These are phyloP conservation scores for Ophiostoma montium DNA, from an alignment of 2,329 filamentous ascomycete species.

Conservation along the genomic window DNA sequence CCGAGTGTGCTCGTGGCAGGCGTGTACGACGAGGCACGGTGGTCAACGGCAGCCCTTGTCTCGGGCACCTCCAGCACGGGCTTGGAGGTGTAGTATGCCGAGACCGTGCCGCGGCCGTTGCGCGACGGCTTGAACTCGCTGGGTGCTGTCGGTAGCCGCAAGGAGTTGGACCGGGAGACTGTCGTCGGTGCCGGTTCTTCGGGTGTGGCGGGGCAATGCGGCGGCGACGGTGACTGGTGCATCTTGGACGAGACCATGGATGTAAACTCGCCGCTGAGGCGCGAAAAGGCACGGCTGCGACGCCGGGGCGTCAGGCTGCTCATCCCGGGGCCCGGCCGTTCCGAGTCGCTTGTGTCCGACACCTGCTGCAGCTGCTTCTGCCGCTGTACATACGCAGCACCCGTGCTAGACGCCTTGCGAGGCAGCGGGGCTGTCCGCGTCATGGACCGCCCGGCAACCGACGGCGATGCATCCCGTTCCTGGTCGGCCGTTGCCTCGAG, in stretches of 20 bases:
- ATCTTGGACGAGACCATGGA: constrained; percentile 3
- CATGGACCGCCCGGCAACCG: not conserved
- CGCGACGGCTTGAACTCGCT: not conserved
- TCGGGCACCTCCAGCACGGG: not conserved
- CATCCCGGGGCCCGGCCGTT: constrained; percentile 4
- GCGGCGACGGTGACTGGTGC: constrained; percentile 2
- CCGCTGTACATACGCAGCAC: constrained; percentile 31
- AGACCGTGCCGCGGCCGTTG: constrained; percentile 4
- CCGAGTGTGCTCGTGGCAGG: not conserved
- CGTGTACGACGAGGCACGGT: not conserved
- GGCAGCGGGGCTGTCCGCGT: constrained; percentile 16
- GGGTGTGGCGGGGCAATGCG: not conserved
- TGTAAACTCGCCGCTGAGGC: constrained; percentile 6
- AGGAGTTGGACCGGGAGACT: not conserved
- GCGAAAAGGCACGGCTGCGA: constrained; percentile 3
- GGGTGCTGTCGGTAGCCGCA: not conserved
- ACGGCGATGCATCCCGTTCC: constrained; percentile 7
- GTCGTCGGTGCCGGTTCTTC: not conserved
- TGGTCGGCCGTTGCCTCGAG: not conserved
- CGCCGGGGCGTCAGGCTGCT: not conserved
- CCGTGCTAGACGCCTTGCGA: constrained; percentile 30
- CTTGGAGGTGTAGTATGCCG: constrained; percentile 8
- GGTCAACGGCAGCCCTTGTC: not conserved
- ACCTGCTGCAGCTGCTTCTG: constrained; percentile 18
- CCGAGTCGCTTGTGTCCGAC: constrained; percentile 14